A percentile compares a stretch with the other conserved stretches of the same genome.
Conservation (phyloP, 164 flowering plant genomes). For the Echeveria elegans region DNA sequence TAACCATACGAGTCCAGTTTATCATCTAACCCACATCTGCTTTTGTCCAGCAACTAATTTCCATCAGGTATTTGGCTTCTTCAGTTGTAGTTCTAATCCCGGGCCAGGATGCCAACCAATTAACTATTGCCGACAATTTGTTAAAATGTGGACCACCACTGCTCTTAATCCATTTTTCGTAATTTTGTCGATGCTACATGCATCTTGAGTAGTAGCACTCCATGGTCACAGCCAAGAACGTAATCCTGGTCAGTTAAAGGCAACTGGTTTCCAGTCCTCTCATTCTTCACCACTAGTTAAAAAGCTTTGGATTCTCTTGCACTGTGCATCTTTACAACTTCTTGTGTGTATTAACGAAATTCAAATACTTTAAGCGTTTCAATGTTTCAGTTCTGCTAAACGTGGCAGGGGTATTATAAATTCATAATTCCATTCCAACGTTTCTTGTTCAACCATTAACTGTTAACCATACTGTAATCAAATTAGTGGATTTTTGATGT, state of each 20-base stretch:
- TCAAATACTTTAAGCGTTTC: background rate
- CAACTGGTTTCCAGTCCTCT: background rate
- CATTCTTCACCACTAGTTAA: background rate
- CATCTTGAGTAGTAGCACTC: too few relatives aligned
- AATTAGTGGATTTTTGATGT: background rate
- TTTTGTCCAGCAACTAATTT: too few relatives aligned
- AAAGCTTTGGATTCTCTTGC: background rate
- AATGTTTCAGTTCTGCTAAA: background rate
- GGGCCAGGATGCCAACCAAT: too few relatives aligned
- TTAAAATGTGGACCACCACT: too few relatives aligned
- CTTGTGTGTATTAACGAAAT: background rate
- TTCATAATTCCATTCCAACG: background rate
- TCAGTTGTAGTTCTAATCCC: too few relatives aligned
- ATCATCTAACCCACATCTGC: too few relatives aligned
- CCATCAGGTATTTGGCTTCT: too few relatives aligned
- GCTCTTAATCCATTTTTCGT: background rate
- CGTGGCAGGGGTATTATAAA: background rate
- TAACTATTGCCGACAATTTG: too few relatives aligned
- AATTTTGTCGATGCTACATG: too few relatives aligned
- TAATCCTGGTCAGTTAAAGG: background rate
- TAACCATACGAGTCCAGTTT: too few relatives aligned
- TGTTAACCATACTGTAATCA: background rate
- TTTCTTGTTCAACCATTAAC: background rate
- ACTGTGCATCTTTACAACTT: background rate
- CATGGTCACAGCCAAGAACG: background rate